Percentiles rank a stretch among this genome's conserved stretches.
Conservation (phyloP, 805 yeast genomes). For the Yamadazyma paraphyllophila region DNA sequence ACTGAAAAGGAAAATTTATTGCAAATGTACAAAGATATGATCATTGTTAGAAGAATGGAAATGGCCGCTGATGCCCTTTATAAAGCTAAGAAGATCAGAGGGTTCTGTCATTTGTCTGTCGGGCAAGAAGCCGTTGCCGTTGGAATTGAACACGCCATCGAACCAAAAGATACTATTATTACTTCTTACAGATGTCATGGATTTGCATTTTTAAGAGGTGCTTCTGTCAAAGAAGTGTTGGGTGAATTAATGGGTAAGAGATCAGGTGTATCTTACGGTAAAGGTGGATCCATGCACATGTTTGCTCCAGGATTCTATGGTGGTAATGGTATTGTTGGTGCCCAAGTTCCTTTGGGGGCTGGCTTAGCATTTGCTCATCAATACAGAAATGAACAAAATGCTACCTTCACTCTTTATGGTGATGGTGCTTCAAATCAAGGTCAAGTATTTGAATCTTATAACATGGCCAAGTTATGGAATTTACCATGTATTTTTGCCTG, state of each 20-base stretch:
- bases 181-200: conserved; percentile 99
- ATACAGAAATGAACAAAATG: conserved; percentile 74
- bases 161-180: conserved; percentile 80
- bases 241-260: conserved; percentile 98
- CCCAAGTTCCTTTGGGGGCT: conserved; percentile 97
- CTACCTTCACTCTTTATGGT: conserved; percentile 90
- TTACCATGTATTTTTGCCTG: conserved; percentile 93
- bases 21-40: conserved; percentile 96
- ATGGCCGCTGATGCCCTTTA: conserved; percentile 98
- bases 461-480: conserved; percentile 99
- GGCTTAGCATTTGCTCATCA: conserved; percentile 99
- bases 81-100: conserved; percentile 98
- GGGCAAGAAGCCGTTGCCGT: conserved; percentile 99
- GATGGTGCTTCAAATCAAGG: conserved; percentile 99
- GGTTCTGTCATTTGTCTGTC: conserved; percentile 96
- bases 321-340: conserved; percentile 99
- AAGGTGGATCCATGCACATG: conserved; percentile 99
- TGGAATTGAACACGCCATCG: conserved; percentile 94
- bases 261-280: conserved; percentile 93
- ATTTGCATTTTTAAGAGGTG: conserved; percentile 94
- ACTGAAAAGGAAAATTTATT: conserved; percentile 78
- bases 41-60: conserved; percentile 92
- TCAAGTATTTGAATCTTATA: conserved; percentile 95
- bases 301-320: conserved; percentile 94
- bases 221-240: conserved; percentile 81